Base-by-base conservation (phyloP, 164 flowering plant genomes). In the Berberis vulgaris region DNA sequence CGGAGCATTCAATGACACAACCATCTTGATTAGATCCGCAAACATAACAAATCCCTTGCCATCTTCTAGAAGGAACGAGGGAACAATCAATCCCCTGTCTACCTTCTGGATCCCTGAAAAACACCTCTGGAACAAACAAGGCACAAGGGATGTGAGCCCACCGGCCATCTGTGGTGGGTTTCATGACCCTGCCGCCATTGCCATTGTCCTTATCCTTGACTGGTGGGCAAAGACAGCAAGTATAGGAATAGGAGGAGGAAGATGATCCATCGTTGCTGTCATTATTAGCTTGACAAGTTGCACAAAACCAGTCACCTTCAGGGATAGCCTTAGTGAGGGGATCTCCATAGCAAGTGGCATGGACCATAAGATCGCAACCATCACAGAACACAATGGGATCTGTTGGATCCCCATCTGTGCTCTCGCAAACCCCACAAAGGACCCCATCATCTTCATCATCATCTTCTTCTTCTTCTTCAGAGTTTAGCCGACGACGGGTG, bases 361-460 rank as follows among this genome's bases (percentile, higher is more conserved):
- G 98, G 1, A 83, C 98, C 96, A 86, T 92, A 6, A 85, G 58
- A 66, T 89, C 96, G 60, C 98, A 92, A 2, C 98, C 98, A 60
- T 92, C 98, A 56, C 98, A 92, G 49, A 92, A 69, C 4, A 92
- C 98, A 13, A 92, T 92, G 1, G 98, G 98, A 59, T 93, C 96
- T 6, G 75, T 57, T 2, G 89, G 87, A 60, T 89, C 96, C 1
- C 91, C 98, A 52, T 92, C 98, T 10, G 96, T 88, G 79, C 96
- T 92, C 53, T 76, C 77, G 67, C 98, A 92, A 5, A 92, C 67
- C 42, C 79, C 78, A 72, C 98, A 92, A 5, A 84, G 59, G 60
- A 92, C 79, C 70, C 98, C 98, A 73, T 89, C 98, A 40, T 86
- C 92, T 0, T 78, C 89, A 2, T 80, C 84, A 2, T 67, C 77